Evolutionary conservation across 202 grass and related monocot genomes (phyloP).

Genomic region (Panicum virgatum): DNA sequence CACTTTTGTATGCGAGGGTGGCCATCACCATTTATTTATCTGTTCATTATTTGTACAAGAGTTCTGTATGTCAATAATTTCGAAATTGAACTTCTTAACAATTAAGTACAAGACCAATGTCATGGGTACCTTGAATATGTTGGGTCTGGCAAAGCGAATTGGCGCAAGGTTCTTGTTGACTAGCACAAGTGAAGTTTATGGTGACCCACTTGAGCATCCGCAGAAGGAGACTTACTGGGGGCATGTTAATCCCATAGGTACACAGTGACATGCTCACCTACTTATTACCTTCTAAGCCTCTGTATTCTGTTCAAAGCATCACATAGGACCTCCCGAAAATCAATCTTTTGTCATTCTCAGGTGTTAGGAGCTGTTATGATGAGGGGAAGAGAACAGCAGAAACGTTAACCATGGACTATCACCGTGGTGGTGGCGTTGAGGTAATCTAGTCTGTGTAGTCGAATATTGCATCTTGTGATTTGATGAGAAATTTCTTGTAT

Average conservation of each 20-base stretch:
- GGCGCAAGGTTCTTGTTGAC: slow-evolving; percentile 87
- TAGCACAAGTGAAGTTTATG: slow-evolving; percentile 87
- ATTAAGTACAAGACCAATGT: slow-evolving; percentile 85
- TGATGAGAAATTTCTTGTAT: not conserved
- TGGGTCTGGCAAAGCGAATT: slow-evolving; percentile 81
- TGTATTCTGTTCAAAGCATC: not conserved
- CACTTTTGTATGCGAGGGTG: not conserved
- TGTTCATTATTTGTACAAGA: not conserved
- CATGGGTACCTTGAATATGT: slow-evolving; percentile 93
- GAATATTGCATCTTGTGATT: not conserved
- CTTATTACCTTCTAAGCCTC: not conserved
- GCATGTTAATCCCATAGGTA: slow-evolving; percentile 91
- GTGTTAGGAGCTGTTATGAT: slow-evolving; percentile 92
- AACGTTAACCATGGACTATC: slow-evolving; percentile 91
- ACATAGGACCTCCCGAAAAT: slow-evolving; percentile 21
- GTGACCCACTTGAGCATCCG: slow-evolving; percentile 87
- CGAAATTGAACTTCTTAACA: slow-evolving; percentile 47
- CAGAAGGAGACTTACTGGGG: slow-evolving; percentile 91
- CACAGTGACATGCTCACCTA: not conserved
- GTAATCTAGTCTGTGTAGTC: slow-evolving; percentile 32
- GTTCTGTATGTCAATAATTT: not conserved
- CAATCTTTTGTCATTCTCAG: slow-evolving; percentile 38
- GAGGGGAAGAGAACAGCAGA: slow-evolving; percentile 87
- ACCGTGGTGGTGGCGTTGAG: slow-evolving; percentile 72
- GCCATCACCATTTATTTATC: not conserved